Evolutionary conservation across 805 yeast genomes (phyloP).

Genomic region (Saturnispora saitoi): DNA sequence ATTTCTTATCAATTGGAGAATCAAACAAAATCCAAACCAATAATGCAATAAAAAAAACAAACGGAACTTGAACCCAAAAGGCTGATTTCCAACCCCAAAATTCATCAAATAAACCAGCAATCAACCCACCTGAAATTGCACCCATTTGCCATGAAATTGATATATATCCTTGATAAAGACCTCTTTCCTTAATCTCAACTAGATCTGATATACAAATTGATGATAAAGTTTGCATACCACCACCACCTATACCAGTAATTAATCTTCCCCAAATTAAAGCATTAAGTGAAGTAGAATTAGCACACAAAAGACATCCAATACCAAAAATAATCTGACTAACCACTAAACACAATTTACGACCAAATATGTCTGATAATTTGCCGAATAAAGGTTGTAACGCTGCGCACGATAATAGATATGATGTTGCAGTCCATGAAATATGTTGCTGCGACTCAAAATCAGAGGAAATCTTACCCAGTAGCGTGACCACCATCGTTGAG

Average conservation of each 20-base stretch:
- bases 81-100: constrained; percentile 58
- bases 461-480: constrained; percentile 40
- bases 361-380: constrained; percentile 43
- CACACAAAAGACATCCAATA: constrained; percentile 34
- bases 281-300: constrained; percentile 33
- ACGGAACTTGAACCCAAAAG: constrained; percentile 44
- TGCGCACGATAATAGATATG: constrained; percentile 32
- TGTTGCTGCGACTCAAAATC: constrained; percentile 37
- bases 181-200: constrained; percentile 66
- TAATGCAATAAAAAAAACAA: constrained; percentile 34
- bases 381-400: constrained; percentile 48
- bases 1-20: constrained; percentile 21
- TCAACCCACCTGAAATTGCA: constrained; percentile 56
- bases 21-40: constrained; percentile 31
- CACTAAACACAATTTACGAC: constrained; percentile 32
- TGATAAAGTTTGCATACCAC: constrained; percentile 67
- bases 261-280: constrained; percentile 47
- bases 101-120: constrained; percentile 48
- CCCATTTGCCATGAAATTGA: constrained; percentile 72
- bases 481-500: constrained; percentile 44
- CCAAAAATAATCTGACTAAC: constrained; percentile 27
- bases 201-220: constrained; percentile 71
- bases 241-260: constrained; percentile 83
- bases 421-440: constrained; percentile 33
- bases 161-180: constrained; percentile 72